These are phyloP conservation scores for Rhododendron vialii DNA, from an alignment of 148 eudicot genomes.

Conservation along the genomic window DNA sequence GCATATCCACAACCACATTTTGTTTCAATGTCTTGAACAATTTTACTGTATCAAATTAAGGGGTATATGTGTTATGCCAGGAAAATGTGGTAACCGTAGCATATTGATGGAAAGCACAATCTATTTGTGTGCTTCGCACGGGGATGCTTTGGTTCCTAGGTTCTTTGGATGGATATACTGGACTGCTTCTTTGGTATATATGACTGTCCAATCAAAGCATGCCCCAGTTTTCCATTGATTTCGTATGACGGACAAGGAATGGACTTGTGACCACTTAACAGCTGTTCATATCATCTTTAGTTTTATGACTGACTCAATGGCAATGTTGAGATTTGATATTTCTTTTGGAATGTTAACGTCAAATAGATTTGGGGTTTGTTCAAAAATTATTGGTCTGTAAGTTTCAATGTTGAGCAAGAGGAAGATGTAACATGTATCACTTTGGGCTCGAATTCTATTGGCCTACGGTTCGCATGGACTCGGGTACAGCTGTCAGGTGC, in stretches of 20 bases:
- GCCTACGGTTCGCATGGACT: not conserved
- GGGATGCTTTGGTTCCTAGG: not conserved
- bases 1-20: too few relatives aligned
- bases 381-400: not conserved
- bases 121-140: too few relatives aligned
- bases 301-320: not conserved
- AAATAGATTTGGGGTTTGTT: not conserved
- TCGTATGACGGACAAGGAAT: not conserved
- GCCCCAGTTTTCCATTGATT: not conserved
- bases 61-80: too few relatives aligned
- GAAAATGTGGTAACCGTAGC: not conserved
- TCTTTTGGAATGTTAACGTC: not conserved
- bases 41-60: too few relatives aligned
- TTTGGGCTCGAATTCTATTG: not conserved
- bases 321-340: not conserved
- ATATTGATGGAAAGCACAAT: not conserved
- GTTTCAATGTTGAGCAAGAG: not conserved
- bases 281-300: not conserved
- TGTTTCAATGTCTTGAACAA: too few relatives aligned
- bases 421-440: not conserved
- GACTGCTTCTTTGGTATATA: not conserved
- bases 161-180: not conserved
- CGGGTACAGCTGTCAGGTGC: not conserved
- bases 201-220: not conserved
- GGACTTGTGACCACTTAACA: not conserved